These are phyloP conservation scores for Fusarium sp. DNA, from an alignment of 2,329 filamentous ascomycete species.

Conservation along the genomic window DNA sequence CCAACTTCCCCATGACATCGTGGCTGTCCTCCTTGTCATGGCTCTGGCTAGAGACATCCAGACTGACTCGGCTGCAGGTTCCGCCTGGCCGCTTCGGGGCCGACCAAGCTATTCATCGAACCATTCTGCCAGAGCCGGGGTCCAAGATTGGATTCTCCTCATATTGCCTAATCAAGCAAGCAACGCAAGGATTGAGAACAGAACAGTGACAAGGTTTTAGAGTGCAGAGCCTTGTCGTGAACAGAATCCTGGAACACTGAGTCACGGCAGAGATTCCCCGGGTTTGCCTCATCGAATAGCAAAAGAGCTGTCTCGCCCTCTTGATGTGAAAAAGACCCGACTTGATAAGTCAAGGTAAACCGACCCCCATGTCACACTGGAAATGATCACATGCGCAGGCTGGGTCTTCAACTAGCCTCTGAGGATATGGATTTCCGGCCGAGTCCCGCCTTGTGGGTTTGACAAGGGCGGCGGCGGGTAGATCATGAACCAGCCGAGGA, in stretches of 20 bases:
- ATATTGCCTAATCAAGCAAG: conserved; percentile 21
- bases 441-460: conserved; percentile 8
- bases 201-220: not conserved
- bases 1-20: not conserved
- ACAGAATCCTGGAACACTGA: not conserved
- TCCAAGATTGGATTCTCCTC: conserved; percentile 16
- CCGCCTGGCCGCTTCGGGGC: conserved; percentile 18
- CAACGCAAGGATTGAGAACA: not conserved
- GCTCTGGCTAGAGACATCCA: not conserved
- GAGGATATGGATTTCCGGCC: conserved; percentile 4
- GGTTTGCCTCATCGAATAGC: not conserved
- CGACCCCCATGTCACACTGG: conserved; percentile 5
- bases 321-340: not conserved
- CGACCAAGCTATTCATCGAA: conserved; percentile 18
- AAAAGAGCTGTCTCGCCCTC: not conserved
- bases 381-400: conserved; percentile 27
- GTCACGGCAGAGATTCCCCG: not conserved
- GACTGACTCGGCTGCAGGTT: not conserved
- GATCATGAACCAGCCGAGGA: conserved; percentile 18
- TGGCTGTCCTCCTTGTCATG: conserved; percentile 3
- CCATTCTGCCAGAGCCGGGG: conserved; percentile 10
- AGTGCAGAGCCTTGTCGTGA: not conserved
- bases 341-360: not conserved
- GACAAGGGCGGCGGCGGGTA: conserved; percentile 22
- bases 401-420: not conserved